Conservation (phyloP, 495 filamentous ascomycete species). For the Pseudomonodictys pantanalensis region DNA sequence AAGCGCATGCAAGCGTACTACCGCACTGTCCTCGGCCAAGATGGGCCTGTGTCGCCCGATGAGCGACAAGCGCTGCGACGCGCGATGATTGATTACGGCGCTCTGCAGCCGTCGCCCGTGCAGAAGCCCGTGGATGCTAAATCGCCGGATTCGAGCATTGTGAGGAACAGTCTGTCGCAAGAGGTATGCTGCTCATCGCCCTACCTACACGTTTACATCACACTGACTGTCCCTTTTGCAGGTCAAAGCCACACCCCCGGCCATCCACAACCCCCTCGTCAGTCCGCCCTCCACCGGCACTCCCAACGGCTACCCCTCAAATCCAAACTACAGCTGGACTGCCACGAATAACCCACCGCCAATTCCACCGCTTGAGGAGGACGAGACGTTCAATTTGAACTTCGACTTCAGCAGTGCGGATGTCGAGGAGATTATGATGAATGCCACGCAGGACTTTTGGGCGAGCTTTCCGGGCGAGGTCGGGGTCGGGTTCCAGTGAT, state of each 20-base stretch:
- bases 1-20: slow-evolving; percentile 38
- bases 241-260: no score
- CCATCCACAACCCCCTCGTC: no score
- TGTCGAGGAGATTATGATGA: slow-evolving; percentile 30
- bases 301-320: slow-evolving; percentile 7
- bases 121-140: slow-evolving; percentile 20
- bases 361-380: slow-evolving; percentile 11
- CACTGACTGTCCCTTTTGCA: no score
- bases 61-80: slow-evolving; percentile 31
- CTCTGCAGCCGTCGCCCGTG: slow-evolving; percentile 32
- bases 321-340: not conserved
- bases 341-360: not conserved
- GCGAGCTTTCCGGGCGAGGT: slow-evolving; percentile 34
- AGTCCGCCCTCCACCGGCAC: slow-evolving; percentile 16
- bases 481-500: slow-evolving; percentile 13
- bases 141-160: not conserved
- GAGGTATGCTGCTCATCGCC: slow-evolving; percentile 9
- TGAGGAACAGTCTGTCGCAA: slow-evolving; percentile 4
- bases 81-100: slow-evolving; percentile 37
- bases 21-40: slow-evolving; percentile 18
- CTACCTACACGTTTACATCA: no score
- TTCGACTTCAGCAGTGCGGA: slow-evolving; percentile 31
- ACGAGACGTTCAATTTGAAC: slow-evolving; percentile 22
- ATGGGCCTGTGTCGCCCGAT: slow-evolving; percentile 32
- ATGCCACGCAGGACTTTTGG: slow-evolving; percentile 37